A percentile compares a stretch with the other conserved stretches of the same genome.
Evolutionary conservation across 768 basidiomycete species (phyloP).

Genomic region (Cytidiella melzeri): DNA sequence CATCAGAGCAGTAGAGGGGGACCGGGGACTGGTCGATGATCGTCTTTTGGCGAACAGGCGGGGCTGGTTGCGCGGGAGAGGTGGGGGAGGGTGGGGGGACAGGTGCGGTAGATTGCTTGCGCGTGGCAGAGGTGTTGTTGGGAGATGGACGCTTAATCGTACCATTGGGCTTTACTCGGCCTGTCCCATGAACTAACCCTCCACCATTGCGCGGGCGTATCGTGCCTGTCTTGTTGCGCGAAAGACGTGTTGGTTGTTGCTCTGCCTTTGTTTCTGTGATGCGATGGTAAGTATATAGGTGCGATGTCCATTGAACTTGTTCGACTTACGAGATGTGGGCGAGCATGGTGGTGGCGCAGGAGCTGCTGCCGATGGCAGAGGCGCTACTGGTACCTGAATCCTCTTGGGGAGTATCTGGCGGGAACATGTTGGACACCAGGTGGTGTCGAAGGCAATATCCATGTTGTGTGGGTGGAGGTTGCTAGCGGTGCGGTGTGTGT

Average conservation of each 20-base stretch:
- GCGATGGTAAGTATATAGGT: too few relatives aligned
- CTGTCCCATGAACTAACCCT: slow-evolving; percentile 62
- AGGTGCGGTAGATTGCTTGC: slow-evolving; percentile 17
- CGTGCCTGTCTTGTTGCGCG: slow-evolving; percentile 31
- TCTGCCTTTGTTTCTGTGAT: slow-evolving; percentile 22
- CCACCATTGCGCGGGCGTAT: slow-evolving; percentile 32
- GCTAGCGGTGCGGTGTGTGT: background rate
- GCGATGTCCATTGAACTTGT: slow-evolving; percentile 14
- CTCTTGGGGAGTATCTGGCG: slow-evolving; percentile 79
- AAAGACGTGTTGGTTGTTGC: slow-evolving; percentile 19
- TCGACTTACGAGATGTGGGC: slow-evolving; percentile 32
- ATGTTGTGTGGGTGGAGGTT: background rate
- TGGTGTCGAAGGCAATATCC: slow-evolving; percentile 45
- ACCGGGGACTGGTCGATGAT: slow-evolving; percentile 78
- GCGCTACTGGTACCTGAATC: slow-evolving; percentile 39
- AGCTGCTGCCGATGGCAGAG: slow-evolving; percentile 19
- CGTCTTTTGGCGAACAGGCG: slow-evolving; percentile 47
- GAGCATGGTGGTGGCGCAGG: background rate
- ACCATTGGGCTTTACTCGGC: slow-evolving; percentile 54
- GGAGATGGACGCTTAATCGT: slow-evolving; percentile 38
- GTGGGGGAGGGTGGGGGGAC: slow-evolving; percentile 18
- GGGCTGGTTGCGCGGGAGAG: slow-evolving; percentile 22
- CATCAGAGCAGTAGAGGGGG: slow-evolving; percentile 80
- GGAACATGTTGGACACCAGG: slow-evolving; percentile 80
- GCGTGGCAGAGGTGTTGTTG: slow-evolving; percentile 12